Base-by-base conservation (phyloP, 148 eudicot species). In the Polygonum aviculare region DNA sequence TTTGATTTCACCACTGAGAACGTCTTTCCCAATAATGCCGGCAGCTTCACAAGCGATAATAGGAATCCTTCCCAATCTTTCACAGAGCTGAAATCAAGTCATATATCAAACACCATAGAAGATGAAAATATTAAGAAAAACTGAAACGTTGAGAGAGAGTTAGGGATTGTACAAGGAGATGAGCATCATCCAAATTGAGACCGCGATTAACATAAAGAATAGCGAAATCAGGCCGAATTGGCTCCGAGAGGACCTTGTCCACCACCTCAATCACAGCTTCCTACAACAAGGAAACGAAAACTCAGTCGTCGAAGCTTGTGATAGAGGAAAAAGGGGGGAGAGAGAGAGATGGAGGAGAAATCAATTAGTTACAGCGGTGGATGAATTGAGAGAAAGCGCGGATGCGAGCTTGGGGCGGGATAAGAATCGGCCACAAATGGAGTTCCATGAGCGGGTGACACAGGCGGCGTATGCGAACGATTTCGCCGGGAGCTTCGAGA, bases 401-500 rank as follows among this genome's bases (percentile, higher is more conserved):
- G 97, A 86, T 54, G 86, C 65, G 75, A 94, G 80, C 54, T 88
- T 83, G 15, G 98, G 98, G 47, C 79, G 82, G 54, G 82, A 82
- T 40, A 95, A 92, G 73, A 92, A 45, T 36, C 85, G 88, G 35
- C 49, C 33, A 87, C 89, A 86, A 38, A 87, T 55, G 78, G 31
- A 19, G 38, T 85, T 87, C 98, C 97, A 95, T 0, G 85, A 55
- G 74, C 87, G 94, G 86, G 80, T 89, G 19, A 95, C 98, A 77
- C 94, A 90, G 38, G 97, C 83, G 1, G 98, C 97, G 7, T 81
- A 89, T 5, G 96, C 96, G 85, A 90, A 92, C 51, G 91, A 79
- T 73, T 74, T 45, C 1, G 97, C 98, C 0, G 97, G 94, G 1
- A 95, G 81, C 78, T 87, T 90, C 21, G 77, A 50, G 35, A 90